Evolutionary conservation across 306 rosid genomes (phyloP), one percentile per base, ranked within the genome.

Genomic region (Phaseolus lunatus): DNA sequence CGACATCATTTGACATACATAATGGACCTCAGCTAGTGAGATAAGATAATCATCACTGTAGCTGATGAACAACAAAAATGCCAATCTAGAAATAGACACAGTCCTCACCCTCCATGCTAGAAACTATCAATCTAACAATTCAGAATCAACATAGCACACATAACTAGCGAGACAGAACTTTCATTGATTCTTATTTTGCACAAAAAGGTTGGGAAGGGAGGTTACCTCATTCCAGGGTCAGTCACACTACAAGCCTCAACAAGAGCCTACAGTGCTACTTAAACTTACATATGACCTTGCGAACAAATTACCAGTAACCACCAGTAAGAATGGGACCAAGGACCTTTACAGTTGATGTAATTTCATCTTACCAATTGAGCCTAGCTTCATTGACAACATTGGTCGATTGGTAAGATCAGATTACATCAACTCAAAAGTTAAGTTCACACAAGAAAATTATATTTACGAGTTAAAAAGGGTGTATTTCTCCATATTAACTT

Each of bases 331-430:
- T n/a, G n/a, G 5, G 44, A 59, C n/a, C 27, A 35, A 68, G 33
- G 62, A 58, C 70, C 77, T 31, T 5, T 9, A 35, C 63, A 70
- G 44, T 3, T 4, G 5, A 70, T n/a, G 27, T 20, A 44, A 31
- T 33, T 53, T 48, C 58, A 44, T 31, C 70, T 13, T 29, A 78
- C 52, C 74, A 77, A 37, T 39, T 16, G 22, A 64, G 73, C 31
- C 33, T 54, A 57, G 26, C 49, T 54, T 35, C 50, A 7, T 11
- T 7, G 15, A 33, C 12, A 71, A 33, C 14, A 19, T 24, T 0
- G 13, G 47, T 67, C 58, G 16, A 23, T 24, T 43, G 15, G 5
- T 43, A 43, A 43, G 16, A 11, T 43, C 1, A 43, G 12, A 11
- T 11, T 43, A 43, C 48, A 43, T 43, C 48, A 3, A 43, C 15